These are phyloP conservation scores for Actinomortierella wolfii DNA, from an alignment of 371 early-diverging fungal genomes.

Conservation along the genomic window DNA sequence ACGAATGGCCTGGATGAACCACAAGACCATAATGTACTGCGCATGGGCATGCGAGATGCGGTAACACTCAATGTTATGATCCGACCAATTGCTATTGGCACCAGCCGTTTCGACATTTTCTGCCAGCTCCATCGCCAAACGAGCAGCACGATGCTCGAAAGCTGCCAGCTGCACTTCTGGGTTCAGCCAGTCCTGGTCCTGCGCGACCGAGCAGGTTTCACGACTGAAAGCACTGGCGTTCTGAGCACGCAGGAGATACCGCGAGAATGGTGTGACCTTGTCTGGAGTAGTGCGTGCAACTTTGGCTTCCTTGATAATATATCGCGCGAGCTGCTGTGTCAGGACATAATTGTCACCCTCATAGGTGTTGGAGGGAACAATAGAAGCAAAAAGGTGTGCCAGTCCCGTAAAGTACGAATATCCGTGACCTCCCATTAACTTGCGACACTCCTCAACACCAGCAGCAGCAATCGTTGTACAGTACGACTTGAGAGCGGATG, in stretches of 20 bases:
- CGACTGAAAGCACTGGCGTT: conserved; percentile 54
- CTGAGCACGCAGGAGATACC: conserved; percentile 50
- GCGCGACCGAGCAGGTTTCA: conserved; percentile 49
- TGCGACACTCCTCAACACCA: conserved; percentile 74
- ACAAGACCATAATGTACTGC: conserved; percentile 62
- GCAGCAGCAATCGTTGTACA: conserved; percentile 74
- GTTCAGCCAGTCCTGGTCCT: conserved; percentile 55
- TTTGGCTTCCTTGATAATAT: conserved; percentile 66
- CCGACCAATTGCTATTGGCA: conserved; percentile 57
- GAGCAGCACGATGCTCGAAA: conserved; percentile 71
- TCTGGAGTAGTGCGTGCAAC: conserved; percentile 51
- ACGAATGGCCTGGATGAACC: conserved; percentile 59
- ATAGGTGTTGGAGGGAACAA: conserved; percentile 33
- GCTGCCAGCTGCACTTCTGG: conserved; percentile 63
- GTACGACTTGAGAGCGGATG: conserved; percentile 81
- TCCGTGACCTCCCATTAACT: conserved; percentile 84
- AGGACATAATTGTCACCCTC: conserved; percentile 83
- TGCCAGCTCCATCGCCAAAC: conserved; percentile 59
- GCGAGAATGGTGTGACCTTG: conserved; percentile 52
- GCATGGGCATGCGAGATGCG: conserved; percentile 71
- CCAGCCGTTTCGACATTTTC: conserved; percentile 59
- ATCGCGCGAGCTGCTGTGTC: conserved; percentile 78
- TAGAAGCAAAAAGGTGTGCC: conserved; percentile 57
- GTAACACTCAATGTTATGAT: conserved; percentile 61
- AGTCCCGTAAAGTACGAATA: conserved; percentile 79